These are phyloP conservation scores for Arxiozyma bovina DNA, from an alignment of 1,139 yeast species.

Conservation along the genomic window DNA sequence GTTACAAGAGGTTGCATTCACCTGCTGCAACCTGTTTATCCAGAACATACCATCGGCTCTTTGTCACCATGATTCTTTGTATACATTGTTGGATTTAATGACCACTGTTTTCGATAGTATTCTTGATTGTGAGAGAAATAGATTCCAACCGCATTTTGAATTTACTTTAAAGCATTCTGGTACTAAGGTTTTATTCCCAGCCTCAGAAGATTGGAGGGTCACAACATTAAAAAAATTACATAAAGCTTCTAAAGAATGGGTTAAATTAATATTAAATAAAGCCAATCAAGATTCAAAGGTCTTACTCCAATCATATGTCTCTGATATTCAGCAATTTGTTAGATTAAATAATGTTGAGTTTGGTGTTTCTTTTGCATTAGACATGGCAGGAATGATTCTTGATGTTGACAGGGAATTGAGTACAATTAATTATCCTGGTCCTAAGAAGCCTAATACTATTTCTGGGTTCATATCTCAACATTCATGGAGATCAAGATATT, in stretches of 20 bases:
- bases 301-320: constrained; percentile 65
- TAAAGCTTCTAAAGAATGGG: constrained; percentile 59
- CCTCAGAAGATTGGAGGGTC: constrained; percentile 69
- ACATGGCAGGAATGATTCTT: constrained; percentile 69
- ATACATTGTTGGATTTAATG: constrained; percentile 70
- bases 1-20: constrained; percentile 73
- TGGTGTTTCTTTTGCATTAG: constrained; percentile 85
- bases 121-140: constrained; percentile 77
- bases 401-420: constrained; percentile 52
- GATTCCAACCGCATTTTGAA: constrained; percentile 71
- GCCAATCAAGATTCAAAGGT: constrained; percentile 70
- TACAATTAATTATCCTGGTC: constrained; percentile 25
- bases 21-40: constrained; percentile 65
- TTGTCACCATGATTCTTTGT: constrained; percentile 65
- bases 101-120: constrained; percentile 71
- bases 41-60: constrained; percentile 68
- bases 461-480: constrained; percentile 74
- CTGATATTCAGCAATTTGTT: constrained; percentile 34
- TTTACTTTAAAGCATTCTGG: constrained; percentile 57
- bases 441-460: constrained; percentile 45
- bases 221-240: constrained; percentile 55
- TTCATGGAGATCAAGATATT: constrained; percentile 55
- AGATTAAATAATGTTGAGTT: constrained; percentile 43
- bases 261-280: constrained; percentile 42
- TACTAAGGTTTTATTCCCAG: constrained; percentile 59